Base-by-base conservation (phyloP, 208 protist genomes). In the Leishmania amazonensis region DNA sequence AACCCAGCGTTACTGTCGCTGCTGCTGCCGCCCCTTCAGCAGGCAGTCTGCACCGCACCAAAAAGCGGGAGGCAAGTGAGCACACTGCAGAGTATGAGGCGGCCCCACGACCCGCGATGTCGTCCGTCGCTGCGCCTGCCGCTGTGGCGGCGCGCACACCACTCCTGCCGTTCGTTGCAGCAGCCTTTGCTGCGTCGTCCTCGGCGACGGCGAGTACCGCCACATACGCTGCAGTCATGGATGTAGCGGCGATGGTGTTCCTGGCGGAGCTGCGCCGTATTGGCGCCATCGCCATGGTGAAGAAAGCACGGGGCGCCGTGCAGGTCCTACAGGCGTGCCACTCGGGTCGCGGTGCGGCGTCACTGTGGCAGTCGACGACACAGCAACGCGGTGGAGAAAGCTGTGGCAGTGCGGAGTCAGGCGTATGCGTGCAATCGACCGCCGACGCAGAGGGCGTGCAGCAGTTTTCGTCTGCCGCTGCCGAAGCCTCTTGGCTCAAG, bases 171-270 rank as follows among this genome's bases (percentile, higher is more conserved):
- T 49, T 74, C 19, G 49, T n/a, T 58, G 35, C 28, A 42, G 73
- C 49, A 45, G 47, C 73, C 31, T 28, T 47, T 51, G 62, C 73
- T 28, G 49, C 72, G 5, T 40, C 71, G 31, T 72, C 72, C 4
- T 80, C 74, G 21, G 42, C 31, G 53, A 57, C 31, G 24, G 54
- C 42, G 57, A 49, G 49, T 7, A 54, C 21, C 7, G 17, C 54
- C 2, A 51, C 78, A 19, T 87, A 87, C 72, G 65, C 53, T 1
- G 79, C 75, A 11, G 60, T 81, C n/a, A 81, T 84, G 79, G 79
- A 81, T 62, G 38, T 81, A 0, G 75, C 80, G 11, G 84, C 76
- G 40, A 68, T 62, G n/a, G 53, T 85, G 45, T 7, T 85, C 4
- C 15, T 75, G 0, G 28, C 57, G 17, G 80, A 84, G 81, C 42